A percentile compares a stretch with the other conserved stretches of the same genome.
Evolutionary conservation across 2,329 filamentous ascomycete genomes (phyloP).

Genomic region (Cladosporium velox): DNA sequence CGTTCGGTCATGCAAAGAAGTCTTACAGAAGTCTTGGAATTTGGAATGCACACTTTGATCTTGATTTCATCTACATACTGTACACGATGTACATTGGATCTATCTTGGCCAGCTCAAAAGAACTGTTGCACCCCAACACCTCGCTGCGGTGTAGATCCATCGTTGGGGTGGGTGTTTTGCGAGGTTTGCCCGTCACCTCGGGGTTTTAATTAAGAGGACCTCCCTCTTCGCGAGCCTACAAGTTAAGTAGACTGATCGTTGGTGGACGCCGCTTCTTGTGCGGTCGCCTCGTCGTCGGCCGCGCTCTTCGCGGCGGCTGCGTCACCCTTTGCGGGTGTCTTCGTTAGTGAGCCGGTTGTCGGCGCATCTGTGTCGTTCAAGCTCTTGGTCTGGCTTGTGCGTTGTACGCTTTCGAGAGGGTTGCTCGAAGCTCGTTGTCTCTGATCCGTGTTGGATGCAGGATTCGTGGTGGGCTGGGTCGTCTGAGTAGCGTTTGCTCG

Average conservation of each 20-base stretch:
- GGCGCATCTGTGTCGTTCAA: not conserved
- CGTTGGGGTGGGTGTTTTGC: slow-evolving; percentile 10
- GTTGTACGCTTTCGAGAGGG: not conserved
- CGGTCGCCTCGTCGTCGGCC: no score
- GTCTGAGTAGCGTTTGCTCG: not conserved
- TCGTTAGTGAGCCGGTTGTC: not conserved
- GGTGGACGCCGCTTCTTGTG: not conserved
- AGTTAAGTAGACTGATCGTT: not conserved
- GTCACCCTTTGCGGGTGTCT: not conserved
- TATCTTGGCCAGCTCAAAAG: slow-evolving; percentile 15
- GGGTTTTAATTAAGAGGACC: not conserved
- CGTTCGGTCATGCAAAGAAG: not conserved
- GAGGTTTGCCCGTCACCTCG: slow-evolving; percentile 13
- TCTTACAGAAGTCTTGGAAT: not conserved
- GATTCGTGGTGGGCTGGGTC: not conserved
- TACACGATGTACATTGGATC: not conserved
- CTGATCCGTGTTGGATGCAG: not conserved
- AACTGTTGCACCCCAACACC: slow-evolving; percentile 16
- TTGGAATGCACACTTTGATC: not conserved
- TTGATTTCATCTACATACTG: not conserved
- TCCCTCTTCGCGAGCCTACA: not conserved
- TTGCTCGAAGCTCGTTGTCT: not conserved
- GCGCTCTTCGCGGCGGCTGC: not conserved
- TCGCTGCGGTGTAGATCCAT: slow-evolving; percentile 14
- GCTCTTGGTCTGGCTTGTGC: not conserved